A percentile compares a stretch with the other conserved stretches of the same genome.
Conservation (phyloP, 148 eudicot genomes). For the Selenicereus undatus region DNA sequence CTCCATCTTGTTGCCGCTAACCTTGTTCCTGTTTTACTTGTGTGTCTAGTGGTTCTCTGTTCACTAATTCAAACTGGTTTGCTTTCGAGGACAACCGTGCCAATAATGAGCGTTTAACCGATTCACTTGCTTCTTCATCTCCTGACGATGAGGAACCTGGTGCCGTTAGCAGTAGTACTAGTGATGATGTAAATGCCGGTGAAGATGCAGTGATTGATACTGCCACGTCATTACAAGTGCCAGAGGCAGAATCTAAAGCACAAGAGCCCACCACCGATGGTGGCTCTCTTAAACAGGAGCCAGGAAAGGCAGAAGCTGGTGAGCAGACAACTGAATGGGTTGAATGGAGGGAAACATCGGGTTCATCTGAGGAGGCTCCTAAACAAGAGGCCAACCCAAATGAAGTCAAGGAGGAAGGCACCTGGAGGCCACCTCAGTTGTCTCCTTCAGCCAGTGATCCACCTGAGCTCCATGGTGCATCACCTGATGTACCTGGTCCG, state of each 20-base stretch:
- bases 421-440: conserved; percentile 15
- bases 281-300: conserved; percentile 20
- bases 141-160: conserved; percentile 32
- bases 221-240: conserved; percentile 32
- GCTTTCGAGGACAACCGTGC: conserved; percentile 66
- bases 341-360: conserved; percentile 76
- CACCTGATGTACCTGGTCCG: background rate
- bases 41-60: conserved; percentile 59
- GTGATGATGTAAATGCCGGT: conserved; percentile 29
- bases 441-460: conserved; percentile 15
- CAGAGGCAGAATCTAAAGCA: conserved; percentile 20
- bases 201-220: conserved; percentile 40
- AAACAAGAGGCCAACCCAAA: conserved; percentile 31
- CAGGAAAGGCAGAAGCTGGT: conserved; percentile 27
- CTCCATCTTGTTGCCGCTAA: conserved; percentile 7
- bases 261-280: conserved; percentile 17
- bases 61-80: conserved; percentile 89
- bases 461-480: background rate
- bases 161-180: conserved; percentile 21
- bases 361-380: conserved; percentile 31
- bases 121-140: conserved; percentile 46
- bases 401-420: conserved; percentile 31
- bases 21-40: background rate
- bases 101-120: conserved; percentile 38
- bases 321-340: conserved; percentile 70